Conservation (phyloP, 805 yeast genomes). For the Candida nemodendra region DNA sequence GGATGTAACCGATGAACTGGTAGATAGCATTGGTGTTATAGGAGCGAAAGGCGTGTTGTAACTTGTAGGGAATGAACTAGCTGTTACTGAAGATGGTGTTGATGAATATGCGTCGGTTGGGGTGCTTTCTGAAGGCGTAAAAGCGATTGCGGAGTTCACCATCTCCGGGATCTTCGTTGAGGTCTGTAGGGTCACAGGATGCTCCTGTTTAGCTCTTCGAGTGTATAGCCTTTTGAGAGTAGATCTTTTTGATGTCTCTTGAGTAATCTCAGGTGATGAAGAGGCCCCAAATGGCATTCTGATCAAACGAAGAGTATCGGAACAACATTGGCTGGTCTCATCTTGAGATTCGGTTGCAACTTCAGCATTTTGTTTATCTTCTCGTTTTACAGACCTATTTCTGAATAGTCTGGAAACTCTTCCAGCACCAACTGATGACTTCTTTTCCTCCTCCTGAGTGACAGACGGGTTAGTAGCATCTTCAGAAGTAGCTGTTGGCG, state of each 20-base stretch:
- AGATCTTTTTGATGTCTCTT: conserved; percentile 11
- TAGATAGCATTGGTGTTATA: conserved; percentile 26
- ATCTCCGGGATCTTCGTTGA: neutral
- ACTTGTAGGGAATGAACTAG: conserved; percentile 1
- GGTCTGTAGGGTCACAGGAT: conserved; percentile 2
- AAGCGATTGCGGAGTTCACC: neutral
- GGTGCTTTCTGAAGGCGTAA: neutral
- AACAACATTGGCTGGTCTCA: neutral
- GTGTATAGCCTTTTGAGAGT: conserved; percentile 16
- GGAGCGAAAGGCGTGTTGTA: conserved; percentile 17
- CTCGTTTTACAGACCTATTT: conserved; percentile 16
- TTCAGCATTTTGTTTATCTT: conserved; percentile 8
- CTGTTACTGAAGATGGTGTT: conserved; percentile 9
- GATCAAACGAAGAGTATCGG: conserved; percentile 3
- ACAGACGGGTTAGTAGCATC: neutral
- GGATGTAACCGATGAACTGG: conserved; percentile 22
- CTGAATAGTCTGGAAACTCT: conserved; percentile 23
- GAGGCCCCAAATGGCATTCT: conserved; percentile 8
- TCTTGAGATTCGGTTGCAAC: neutral
- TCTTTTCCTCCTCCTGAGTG: conserved; percentile 16
- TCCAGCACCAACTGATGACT: conserved; percentile 9
- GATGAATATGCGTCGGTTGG: conserved; percentile 11
- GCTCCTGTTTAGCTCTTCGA: conserved; percentile 15
- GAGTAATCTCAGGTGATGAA: conserved; percentile 2
- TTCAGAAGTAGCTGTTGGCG: conserved; percentile 17